Conservation (phyloP, 768 basidiomycete genomes). For the Botryobasidium botryosum region DNA sequence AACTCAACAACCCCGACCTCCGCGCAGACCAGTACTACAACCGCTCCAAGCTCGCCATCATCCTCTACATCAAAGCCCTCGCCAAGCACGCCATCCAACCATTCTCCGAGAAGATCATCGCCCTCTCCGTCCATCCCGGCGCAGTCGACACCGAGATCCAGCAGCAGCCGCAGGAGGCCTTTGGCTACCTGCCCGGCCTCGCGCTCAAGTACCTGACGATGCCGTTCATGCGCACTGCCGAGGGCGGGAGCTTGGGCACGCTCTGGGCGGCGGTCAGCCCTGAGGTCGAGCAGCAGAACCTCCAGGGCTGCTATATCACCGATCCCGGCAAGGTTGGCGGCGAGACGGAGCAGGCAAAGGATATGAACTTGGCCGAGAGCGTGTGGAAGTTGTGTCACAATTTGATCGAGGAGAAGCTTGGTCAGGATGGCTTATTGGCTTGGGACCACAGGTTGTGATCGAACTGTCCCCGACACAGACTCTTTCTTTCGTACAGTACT, state of each 20-base stretch:
- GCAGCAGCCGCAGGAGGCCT: conserved; percentile 15
- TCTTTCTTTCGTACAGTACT: no score
- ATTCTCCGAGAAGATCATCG: conserved; percentile 18
- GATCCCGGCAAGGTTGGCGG: conserved; percentile 8
- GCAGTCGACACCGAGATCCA: conserved; percentile 22
- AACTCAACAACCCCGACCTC: conserved; percentile 22
- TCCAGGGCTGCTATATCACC: conserved; percentile 5
- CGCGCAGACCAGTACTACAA: conserved; percentile 22
- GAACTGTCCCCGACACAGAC: no score
- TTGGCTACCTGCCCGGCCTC: conserved; percentile 1
- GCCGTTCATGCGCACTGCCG: conserved; percentile 8
- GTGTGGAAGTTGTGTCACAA: conserved; percentile 5
- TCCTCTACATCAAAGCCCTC: conserved; percentile 23
- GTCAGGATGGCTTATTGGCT: conserved; percentile 4
- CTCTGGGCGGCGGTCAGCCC: conserved; percentile 7
- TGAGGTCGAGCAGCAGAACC: conserved; percentile 1
- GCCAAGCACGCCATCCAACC: conserved; percentile 20
- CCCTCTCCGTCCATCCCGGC: conserved; percentile 19
- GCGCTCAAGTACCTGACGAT: background rate
- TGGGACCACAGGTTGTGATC: no score
- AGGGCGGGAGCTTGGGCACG: conserved; percentile 5
- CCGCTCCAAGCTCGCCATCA: conserved; percentile 27
- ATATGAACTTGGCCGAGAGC: conserved; percentile 5
- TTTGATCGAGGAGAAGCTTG: conserved; percentile 5
- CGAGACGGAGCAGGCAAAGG: conserved; percentile 6